Evolutionary conservation across 768 basidiomycete genomes (phyloP).

Genomic region (Russula vinacea): DNA sequence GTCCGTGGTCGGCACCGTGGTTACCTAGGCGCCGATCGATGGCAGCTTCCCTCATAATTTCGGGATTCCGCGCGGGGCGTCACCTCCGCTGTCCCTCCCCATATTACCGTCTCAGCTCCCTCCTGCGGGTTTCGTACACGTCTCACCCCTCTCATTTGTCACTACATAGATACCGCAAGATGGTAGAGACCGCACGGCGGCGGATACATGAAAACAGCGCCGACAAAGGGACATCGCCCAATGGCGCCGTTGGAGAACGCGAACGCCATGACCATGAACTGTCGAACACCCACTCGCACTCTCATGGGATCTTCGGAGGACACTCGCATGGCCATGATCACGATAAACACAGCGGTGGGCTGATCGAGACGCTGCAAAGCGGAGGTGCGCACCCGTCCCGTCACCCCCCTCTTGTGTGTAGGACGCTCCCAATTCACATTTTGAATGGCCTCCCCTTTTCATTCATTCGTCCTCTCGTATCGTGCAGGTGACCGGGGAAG

Average conservation of each 20-base stretch:
- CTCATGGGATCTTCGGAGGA: constrained; percentile 28
- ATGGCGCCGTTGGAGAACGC: neutral
- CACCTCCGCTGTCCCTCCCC: neutral
- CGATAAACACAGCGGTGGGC: constrained; percentile 16
- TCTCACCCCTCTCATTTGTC: neutral
- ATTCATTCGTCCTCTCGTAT: neutral
- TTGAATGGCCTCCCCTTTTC: neutral
- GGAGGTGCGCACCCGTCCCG: constrained; percentile 19
- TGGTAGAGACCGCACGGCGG: constrained; percentile 8
- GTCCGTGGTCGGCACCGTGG: neutral
- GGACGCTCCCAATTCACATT: neutral
- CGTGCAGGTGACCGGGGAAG: constrained; percentile 72
- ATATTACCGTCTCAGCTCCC: neutral
- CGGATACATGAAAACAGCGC: constrained; percentile 16
- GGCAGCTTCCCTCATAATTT: neutral
- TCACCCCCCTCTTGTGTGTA: too few relatives aligned
- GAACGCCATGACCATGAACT: neutral
- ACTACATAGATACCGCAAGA: constrained; percentile 3
- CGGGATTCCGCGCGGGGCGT: neutral
- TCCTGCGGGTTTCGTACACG: neutral
- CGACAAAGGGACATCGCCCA: constrained; percentile 11
- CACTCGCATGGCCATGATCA: constrained; percentile 27
- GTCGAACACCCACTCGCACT: constrained; percentile 18
- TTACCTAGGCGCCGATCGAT: constrained; percentile 11
- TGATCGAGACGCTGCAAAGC: constrained; percentile 27